A percentile compares a stretch with the other conserved stretches of the same genome.
Evolutionary conservation across 441 rosid species (phyloP).

Genomic region (Viola pubescens): DNA sequence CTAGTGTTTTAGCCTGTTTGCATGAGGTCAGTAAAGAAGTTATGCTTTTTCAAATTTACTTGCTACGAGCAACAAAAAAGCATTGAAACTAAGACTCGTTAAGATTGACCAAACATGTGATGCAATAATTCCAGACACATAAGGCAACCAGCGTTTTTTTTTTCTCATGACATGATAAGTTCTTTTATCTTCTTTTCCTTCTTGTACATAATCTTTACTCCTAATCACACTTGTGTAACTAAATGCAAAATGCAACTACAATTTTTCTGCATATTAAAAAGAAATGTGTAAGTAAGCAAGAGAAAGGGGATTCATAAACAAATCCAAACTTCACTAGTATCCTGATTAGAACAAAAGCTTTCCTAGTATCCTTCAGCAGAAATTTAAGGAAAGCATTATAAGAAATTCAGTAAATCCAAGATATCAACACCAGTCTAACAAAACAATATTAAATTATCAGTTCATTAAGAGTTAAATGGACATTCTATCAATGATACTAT

Average conservation of each 20-base stretch:
- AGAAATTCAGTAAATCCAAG: not conserved
- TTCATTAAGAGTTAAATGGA: no score
- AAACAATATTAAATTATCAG: not conserved
- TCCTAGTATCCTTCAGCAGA: not conserved
- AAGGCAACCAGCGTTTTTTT: not conserved
- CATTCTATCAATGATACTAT: no score
- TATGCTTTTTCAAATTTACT: no score
- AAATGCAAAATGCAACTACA: not conserved
- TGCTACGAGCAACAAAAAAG: no score
- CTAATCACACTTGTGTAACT: not conserved
- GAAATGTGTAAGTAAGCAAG: not conserved
- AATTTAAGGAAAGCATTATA: not conserved
- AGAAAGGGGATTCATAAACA: not conserved
- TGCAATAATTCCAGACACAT: not conserved
- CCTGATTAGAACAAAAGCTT: not conserved
- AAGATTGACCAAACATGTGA: not conserved
- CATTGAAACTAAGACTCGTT: no score
- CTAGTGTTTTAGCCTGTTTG: no score
- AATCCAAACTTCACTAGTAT: not conserved
- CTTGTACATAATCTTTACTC: not conserved
- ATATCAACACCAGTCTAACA: conserved; percentile 6
- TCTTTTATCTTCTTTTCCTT: not conserved
- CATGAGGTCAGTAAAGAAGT: no score
- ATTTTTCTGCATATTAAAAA: not conserved
- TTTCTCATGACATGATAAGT: not conserved